Percentiles rank a stretch among this genome's conserved stretches.
These are phyloP conservation scores for Ganoderma multipileum DNA, from an alignment of 1,284 basidiomycete genomes.

Conservation along the genomic window DNA sequence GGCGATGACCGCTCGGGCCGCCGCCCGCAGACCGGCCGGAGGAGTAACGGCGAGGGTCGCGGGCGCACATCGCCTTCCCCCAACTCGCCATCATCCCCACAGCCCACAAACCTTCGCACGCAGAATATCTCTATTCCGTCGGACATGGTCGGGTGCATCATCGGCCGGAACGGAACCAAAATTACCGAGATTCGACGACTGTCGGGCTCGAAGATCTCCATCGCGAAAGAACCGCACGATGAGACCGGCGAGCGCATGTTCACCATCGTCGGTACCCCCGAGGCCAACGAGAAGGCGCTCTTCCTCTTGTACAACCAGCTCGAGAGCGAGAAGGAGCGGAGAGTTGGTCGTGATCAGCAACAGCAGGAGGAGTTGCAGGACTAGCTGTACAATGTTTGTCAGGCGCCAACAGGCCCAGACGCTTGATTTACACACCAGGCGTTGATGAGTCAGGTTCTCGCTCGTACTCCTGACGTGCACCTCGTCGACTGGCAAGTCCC, in stretches of 20 bases:
- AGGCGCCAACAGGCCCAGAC: conserved; percentile 17
- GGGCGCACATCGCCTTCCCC: conserved; percentile 69
- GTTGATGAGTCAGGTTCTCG: conserved; percentile 12
- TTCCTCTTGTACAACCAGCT: conserved; percentile 98
- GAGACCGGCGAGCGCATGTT: conserved; percentile 99
- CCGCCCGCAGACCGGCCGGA: conserved; percentile 43
- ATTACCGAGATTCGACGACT: conserved; percentile 98
- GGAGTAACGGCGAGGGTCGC: conserved; percentile 60
- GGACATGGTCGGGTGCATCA: conserved; percentile 99
- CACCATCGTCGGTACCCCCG: conserved; percentile 96
- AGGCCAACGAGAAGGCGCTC: conserved; percentile 95
- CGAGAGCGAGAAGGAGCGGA: conserved; percentile 94
- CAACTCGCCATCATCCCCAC: conserved; percentile 63
- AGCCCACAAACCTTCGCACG: conserved; percentile 84
- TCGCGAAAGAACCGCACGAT: conserved; percentile 98
- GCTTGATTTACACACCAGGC: conserved; percentile 20
- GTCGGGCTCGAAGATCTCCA: conserved; percentile 96
- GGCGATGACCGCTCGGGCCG: conserved; percentile 72
- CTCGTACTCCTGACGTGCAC: conserved; percentile 1
- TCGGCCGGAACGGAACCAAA: conserved; percentile 96
- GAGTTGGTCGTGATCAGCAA: conserved; percentile 82
- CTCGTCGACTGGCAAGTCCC: conserved; percentile 3
- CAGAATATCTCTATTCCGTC: conserved; percentile 99
- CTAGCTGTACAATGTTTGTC: conserved; percentile 25
- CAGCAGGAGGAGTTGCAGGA: conserved; percentile 55